phyloP scores from a whole-genome alignment of 495 filamentous ascomycete genomes.

The Rostrohypoxylon terebratum region DNA sequence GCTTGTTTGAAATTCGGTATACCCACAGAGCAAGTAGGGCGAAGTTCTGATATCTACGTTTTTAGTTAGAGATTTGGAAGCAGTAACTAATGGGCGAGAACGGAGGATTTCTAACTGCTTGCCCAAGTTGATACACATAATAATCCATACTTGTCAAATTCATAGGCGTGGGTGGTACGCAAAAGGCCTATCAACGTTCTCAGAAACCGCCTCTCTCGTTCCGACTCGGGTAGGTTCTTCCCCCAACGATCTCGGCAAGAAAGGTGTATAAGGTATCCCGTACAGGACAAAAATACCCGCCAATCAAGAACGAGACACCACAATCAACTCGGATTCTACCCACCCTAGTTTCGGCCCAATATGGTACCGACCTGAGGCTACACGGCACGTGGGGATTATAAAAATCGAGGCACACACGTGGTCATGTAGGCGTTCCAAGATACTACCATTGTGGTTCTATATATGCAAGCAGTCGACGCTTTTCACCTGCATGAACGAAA shows the following conservation, averaged over 20 bases:
- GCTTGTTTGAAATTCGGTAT: conserved; percentile 6
- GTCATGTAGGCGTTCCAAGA: conserved; percentile 6
- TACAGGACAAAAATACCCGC: neutral
- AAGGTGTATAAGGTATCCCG: neutral
- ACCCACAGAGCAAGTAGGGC: neutral
- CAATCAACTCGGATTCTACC: neutral
- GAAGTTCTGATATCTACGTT: neutral
- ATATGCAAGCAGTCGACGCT: neutral
- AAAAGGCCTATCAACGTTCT: neutral
- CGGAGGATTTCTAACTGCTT: neutral
- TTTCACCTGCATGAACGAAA: neutral
- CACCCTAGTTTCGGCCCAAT: neutral
- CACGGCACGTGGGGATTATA: conserved; percentile 4
- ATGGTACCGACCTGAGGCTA: conserved; percentile 4
- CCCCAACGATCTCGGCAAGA: neutral
- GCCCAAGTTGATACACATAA: neutral
- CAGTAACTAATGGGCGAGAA: neutral
- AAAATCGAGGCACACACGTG: conserved; percentile 4
- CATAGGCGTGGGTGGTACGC: neutral
- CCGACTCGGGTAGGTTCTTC: neutral
- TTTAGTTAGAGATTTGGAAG: neutral
- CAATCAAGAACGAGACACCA: neutral
- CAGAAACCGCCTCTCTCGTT: neutral
- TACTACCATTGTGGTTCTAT: conserved; percentile 1
- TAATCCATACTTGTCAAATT: neutral